Base-by-base conservation (phyloP, 2,329 filamentous ascomycete genomes). In the Botryosphaeria agaves region DNA sequence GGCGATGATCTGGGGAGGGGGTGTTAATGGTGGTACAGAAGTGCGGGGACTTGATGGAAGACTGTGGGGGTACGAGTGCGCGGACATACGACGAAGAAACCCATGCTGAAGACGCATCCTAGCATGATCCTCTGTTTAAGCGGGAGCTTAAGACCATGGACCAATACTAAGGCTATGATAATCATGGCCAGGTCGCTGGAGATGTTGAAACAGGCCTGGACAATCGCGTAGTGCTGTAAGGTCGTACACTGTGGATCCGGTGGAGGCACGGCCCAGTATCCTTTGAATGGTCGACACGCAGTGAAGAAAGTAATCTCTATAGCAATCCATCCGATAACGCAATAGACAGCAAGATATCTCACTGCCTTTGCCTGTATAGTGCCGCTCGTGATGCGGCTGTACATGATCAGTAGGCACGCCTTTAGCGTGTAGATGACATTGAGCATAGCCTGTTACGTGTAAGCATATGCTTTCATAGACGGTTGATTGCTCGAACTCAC, bases 181-280 rank as follows among this genome's bases (percentile, higher is more conserved):
- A 75, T 62, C 43, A 76, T 72, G 51, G 68, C 57, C 2, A 72
- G 21, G 37, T 75, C 71, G 16, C 67, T 71, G 2, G 64, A 61
- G 29, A 74, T 63, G 39, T 76, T 75, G 42, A 75, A 62, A 3
- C 60, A 55, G 1, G 65, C 61, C 34, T 73, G 69, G 11, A 65
- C 63, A 30, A 72, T 70, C 7, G 70, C 56, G 39, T 72, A 72
- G 41, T 69, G 55, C 11, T 62, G 55, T 2, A 65, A 59, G 0
- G 68, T 63, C 1, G 66, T 65, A 42, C 69, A 74, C 55, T 74
- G 67, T 2, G 53, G 51, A 38, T 63, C 62, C 2, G 57, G 44
- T 2, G 62, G 56, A 0, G 68, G 67, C 6, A 73, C 61, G 8
- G 59, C 59, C 67, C 68, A 73, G 36, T 72, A 73, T 15, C 66